Evolutionary conservation across 495 filamentous ascomycete species (phyloP).

Genomic region (Cenococcum geophilum): DNA sequence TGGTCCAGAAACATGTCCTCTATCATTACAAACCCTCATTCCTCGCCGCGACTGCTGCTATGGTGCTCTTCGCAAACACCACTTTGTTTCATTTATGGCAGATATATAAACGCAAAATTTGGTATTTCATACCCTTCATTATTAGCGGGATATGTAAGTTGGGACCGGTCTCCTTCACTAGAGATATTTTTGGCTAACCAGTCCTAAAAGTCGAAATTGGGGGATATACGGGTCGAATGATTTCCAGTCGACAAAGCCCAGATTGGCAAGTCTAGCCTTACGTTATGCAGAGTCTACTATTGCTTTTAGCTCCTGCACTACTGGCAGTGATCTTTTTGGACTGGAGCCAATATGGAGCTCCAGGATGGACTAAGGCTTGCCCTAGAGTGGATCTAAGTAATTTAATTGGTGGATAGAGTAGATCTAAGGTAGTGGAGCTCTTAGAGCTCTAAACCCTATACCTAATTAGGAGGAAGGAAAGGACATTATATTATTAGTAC

Average conservation of each 20-base stretch:
- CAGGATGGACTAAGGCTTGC: too few relatives aligned
- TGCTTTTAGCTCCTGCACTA: too few relatives aligned
- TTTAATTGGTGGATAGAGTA: too few relatives aligned
- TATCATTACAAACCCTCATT: constrained; percentile 3
- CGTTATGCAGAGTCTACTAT: constrained; percentile 30
- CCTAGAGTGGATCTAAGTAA: too few relatives aligned
- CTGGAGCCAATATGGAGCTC: too few relatives aligned
- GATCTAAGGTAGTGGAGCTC: too few relatives aligned
- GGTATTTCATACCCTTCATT: constrained; percentile 51
- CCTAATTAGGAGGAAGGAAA: too few relatives aligned
- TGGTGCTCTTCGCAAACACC: background rate
- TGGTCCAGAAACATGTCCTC: too few relatives aligned
- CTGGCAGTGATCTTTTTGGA: too few relatives aligned
- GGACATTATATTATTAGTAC: too few relatives aligned
- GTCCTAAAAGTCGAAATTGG: constrained; percentile 41
- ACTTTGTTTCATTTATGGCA: background rate
- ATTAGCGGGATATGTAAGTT: constrained; percentile 47
- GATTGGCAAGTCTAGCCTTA: constrained; percentile 30
- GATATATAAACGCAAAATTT: constrained; percentile 34
- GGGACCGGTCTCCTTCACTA: background rate
- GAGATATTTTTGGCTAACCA: background rate
- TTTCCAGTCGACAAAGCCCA: constrained; percentile 9
- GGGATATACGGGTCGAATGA: constrained; percentile 40
- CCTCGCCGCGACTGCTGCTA: background rate
- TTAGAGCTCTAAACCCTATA: too few relatives aligned